Evolutionary conservation across 1,284 basidiomycete genomes (phyloP), one percentile per base, ranked within the genome.

Genomic region (Porodaedalea pini): DNA sequence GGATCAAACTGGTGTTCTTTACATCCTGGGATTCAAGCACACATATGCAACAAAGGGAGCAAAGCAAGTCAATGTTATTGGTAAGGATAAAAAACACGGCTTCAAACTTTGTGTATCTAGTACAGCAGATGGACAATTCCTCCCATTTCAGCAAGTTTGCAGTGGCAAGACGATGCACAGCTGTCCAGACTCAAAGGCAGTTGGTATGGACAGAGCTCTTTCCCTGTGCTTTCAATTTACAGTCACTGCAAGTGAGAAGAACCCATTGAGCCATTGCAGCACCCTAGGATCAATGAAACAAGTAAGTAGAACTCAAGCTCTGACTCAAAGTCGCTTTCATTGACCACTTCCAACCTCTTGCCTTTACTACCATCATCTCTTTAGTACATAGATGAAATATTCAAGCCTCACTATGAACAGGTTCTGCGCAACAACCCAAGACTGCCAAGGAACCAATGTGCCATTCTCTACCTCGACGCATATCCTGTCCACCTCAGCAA

Each of bases 241-340:
- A 17, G 58, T 55, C 1, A 54, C 58, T n/a, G 71, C 68, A 10
- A 70, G 62, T 3, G 58, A 56, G 7, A 76, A 66, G 0, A 74
- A 76, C 57, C 77, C 74, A 75, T 73, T 73, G 29, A 75, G 69
- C 27, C 61, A 66, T 3, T 49, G 61, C 3, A 71, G 73, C n/a
- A 65, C 7, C 43, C 17, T 19, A 73, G 70, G 47, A 67, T 74
- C 4, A 50, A 66, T 11, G 32, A 67, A 1, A 70, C 15, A 49
- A 15, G 47, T 49, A 32, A 31, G 47, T 29, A n/a, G n/a, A n/a
- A n/a, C n/a, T n/a, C n/a, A n/a, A n/a, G n/a, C n/a, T n/a, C n/a
- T n/a, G n/a, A n/a, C n/a, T n/a, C n/a, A n/a, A n/a, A n/a, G n/a
- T n/a, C n/a, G n/a, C n/a, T n/a, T n/a, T n/a, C n/a, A n/a, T n/a